These are phyloP conservation scores for Pilasporangium apinafurcum DNA, from an alignment of 352 stramenopile genomes.

Conservation along the genomic window DNA sequence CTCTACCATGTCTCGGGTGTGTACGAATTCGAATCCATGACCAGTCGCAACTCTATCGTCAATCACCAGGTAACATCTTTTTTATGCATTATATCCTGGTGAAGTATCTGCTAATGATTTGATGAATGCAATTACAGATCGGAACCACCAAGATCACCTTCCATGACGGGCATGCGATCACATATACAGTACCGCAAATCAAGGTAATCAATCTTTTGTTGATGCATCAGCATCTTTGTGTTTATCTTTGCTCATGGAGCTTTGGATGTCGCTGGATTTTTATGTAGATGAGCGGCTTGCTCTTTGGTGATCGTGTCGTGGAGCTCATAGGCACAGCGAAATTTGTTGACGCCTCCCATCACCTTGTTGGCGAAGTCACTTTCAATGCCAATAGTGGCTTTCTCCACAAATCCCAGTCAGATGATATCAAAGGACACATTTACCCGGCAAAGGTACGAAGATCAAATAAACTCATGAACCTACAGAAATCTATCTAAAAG, in stretches of 20 bases:
- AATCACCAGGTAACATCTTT: too few species aligned
- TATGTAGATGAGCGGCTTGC: conserved; percentile 51
- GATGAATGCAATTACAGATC: too few species aligned
- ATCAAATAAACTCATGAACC: too few species aligned
- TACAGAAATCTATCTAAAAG: too few species aligned
- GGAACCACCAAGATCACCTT: conserved; percentile 37
- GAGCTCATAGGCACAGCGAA: conserved; percentile 47
- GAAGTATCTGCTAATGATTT: too few species aligned
- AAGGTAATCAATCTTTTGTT: conserved; percentile 20
- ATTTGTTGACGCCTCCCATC: conserved; percentile 39
- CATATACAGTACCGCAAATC: conserved; percentile 69
- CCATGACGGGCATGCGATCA: conserved; percentile 41
- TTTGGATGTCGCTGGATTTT: background rate
- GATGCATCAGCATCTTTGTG: background rate
- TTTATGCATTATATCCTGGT: conserved; percentile 2
- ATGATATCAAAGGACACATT: conserved; percentile 73
- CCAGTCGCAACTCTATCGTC: conserved; percentile 56
- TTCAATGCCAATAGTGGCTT: conserved; percentile 65
- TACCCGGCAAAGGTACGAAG: conserved; percentile 29
- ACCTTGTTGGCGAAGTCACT: conserved; percentile 42
- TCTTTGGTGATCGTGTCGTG: conserved; percentile 67
- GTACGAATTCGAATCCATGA: conserved; percentile 71
- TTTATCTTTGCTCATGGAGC: too few species aligned
- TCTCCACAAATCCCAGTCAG: conserved; percentile 50
- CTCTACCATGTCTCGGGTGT: conserved; percentile 48